Conservation (phyloP, 805 yeast genomes). For the Ogataea pilisensis region DNA sequence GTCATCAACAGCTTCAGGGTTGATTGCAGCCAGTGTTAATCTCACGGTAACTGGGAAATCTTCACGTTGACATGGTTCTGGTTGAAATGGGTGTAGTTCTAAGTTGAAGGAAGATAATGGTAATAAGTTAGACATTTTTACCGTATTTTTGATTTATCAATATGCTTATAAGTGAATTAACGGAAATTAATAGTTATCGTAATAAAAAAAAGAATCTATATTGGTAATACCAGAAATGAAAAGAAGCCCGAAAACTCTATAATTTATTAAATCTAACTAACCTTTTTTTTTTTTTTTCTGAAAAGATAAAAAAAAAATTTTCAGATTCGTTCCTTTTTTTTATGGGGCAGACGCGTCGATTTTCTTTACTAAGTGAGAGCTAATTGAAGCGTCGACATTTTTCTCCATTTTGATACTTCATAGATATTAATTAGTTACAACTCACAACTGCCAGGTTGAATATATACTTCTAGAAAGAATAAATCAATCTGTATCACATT, state of each 20-base stretch:
- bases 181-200: not conserved
- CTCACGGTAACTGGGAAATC: conserved; percentile 88
- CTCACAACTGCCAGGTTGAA: too few relatives aligned
- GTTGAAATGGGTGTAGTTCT: conserved; percentile 81
- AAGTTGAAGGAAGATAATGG: conserved; percentile 87
- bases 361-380: too few relatives aligned
- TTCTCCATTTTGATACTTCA: too few relatives aligned
- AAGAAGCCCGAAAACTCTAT: not conserved
- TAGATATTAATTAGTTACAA: too few relatives aligned
- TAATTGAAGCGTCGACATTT: too few relatives aligned
- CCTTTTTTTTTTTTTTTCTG: not conserved
- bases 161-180: too few relatives aligned
- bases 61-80: conserved; percentile 80
- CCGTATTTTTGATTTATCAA: not conserved
- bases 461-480: too few relatives aligned
- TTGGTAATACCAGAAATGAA: not conserved
- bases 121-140: conserved; percentile 60
- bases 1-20: conserved; percentile 82
- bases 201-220: not conserved
- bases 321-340: not conserved
- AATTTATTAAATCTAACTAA: not conserved
- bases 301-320: conserved; percentile 1
- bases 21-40: conserved; percentile 91
- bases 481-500: too few relatives aligned
- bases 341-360: not conserved